phyloP scores from a whole-genome alignment of 202 grass and related monocot genomes.

The Panicum hallii region DNA sequence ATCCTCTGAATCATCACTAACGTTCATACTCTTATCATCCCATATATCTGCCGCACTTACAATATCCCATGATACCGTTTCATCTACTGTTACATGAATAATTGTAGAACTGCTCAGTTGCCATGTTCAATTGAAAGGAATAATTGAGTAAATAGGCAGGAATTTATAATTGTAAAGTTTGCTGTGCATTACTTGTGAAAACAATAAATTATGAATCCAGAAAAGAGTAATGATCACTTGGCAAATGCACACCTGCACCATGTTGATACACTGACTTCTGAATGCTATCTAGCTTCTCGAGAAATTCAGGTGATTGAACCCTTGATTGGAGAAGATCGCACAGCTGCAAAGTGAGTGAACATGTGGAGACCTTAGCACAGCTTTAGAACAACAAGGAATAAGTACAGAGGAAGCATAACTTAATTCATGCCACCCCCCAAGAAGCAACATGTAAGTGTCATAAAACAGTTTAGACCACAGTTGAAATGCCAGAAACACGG shows the following conservation, averaged over 20 bases:
- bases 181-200: background rate
- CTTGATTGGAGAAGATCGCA: slow-evolving; percentile 91
- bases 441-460: background rate
- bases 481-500: slow-evolving; percentile 15
- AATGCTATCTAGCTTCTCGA: slow-evolving; percentile 83
- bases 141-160: background rate
- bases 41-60: slow-evolving; percentile 71
- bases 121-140: background rate
- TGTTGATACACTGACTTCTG: slow-evolving; percentile 68
- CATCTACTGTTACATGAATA: slow-evolving; percentile 62
- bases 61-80: slow-evolving; percentile 84
- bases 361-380: slow-evolving; percentile 6
- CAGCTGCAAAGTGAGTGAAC: slow-evolving; percentile 53
- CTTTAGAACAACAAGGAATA: background rate
- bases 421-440: background rate
- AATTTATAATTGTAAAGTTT: background rate
- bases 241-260: slow-evolving; percentile 52
- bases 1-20: slow-evolving; percentile 76
- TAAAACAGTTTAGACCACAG: slow-evolving; percentile 13
- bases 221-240: background rate
- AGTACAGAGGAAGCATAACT: background rate
- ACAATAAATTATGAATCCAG: background rate
- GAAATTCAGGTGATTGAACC: slow-evolving; percentile 94
- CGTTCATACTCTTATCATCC: slow-evolving; percentile 69
- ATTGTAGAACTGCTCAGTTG: slow-evolving; percentile 41